Evolutionary conservation across 108 stramenopile genomes (phyloP).

Genomic region (Nitzschia sp.): DNA sequence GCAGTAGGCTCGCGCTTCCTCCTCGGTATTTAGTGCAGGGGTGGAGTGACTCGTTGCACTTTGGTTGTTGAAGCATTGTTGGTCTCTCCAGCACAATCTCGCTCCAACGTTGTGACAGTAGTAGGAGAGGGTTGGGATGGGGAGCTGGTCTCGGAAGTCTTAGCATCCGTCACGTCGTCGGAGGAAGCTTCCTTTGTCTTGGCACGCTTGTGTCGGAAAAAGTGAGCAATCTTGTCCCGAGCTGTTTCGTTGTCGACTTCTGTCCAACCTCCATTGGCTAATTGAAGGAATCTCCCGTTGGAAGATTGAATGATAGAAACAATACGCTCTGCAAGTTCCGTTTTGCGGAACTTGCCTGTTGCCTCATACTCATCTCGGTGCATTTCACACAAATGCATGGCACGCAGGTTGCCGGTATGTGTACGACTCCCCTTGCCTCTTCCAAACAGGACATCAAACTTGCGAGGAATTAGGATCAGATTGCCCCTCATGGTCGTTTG

Average conservation of each 20-base stretch:
- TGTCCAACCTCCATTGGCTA: conserved; percentile 9
- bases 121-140: not conserved
- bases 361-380: conserved; percentile 6
- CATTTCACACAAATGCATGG: conserved; percentile 19
- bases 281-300: conserved; percentile 19
- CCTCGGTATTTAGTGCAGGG: too few species aligned
- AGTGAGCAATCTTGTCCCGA: conserved; percentile 16
- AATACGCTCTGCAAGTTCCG: conserved; percentile 6
- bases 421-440: not conserved
- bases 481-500: too few species aligned
- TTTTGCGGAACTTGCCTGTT: conserved; percentile 8
- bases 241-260: conserved; percentile 9
- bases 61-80: not conserved
- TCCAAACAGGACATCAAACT: conserved; percentile 19
- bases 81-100: not conserved
- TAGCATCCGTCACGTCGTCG: too few species aligned
- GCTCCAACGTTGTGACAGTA: not conserved
- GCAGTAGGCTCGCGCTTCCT: too few species aligned
- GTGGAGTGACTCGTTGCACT: not conserved
- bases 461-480: not conserved
- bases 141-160: not conserved
- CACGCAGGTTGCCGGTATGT: conserved; percentile 12
- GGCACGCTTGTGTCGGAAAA: conserved; percentile 18
- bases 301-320: not conserved
- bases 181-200: not conserved